Conservation (phyloP, 176 grass and related monocot species). For the Cenchrus americanus region DNA sequence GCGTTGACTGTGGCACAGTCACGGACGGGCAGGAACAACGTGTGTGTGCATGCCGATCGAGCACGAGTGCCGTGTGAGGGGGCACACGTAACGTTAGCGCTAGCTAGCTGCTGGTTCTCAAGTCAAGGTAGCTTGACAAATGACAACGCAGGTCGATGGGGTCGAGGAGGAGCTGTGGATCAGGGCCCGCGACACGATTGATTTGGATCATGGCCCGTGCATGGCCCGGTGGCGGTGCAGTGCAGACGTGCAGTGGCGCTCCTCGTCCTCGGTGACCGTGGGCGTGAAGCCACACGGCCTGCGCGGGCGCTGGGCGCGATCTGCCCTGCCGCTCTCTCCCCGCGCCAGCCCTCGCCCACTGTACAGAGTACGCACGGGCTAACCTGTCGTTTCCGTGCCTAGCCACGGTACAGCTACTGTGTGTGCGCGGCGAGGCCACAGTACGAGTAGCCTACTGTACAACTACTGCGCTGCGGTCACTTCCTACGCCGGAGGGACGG, state of each 20-base stretch:
- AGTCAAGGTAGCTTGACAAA: neutral
- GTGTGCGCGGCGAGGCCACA: neutral
- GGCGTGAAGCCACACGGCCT: too few species aligned
- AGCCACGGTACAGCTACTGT: neutral
- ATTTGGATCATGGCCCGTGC: neutral
- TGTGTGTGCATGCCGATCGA: too few species aligned
- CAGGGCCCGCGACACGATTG: constrained; percentile 13
- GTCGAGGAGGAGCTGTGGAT: too few species aligned
- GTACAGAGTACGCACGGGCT: too few species aligned
- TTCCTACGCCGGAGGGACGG: neutral
- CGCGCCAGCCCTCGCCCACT: too few species aligned
- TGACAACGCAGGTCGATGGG: too few species aligned
- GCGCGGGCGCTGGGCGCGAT: too few species aligned
- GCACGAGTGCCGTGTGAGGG: neutral
- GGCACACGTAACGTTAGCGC: neutral
- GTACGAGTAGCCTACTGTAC: neutral
- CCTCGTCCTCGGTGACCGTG: constrained; percentile 7
- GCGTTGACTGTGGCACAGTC: neutral
- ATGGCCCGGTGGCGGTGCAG: neutral
- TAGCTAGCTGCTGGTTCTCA: neutral
- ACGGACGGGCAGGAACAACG: neutral
- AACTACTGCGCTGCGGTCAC: neutral
- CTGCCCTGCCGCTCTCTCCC: too few species aligned
- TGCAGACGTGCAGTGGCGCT: neutral
- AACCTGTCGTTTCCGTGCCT: neutral